Base-by-base conservation (phyloP, 495 filamentous ascomycete genomes). In the Oleoguttula mirabilis region DNA sequence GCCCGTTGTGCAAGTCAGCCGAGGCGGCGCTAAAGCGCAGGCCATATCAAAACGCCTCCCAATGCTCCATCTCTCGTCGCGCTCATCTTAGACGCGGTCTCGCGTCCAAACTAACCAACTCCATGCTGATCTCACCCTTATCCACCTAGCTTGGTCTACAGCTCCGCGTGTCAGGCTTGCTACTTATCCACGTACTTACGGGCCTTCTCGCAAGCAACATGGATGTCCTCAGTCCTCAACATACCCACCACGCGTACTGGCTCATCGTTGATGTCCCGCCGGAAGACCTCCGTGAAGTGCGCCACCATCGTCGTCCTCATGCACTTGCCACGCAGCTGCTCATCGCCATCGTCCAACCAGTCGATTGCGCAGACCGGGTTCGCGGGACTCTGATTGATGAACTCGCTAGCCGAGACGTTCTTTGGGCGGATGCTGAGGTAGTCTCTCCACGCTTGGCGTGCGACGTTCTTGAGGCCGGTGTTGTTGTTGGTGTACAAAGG, bases 401-500 rank as follows among this genome's bases (percentile, higher is more conserved):
- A 47, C 5, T 22, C 21, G 21, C 3, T 4, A 15, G 16, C 24
- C n/a, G 14, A 12, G 25, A 40, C 20, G 28, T 17, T 20, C 2
- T 21, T 10, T n/a, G 44, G 44, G 6, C 30, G 11, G 11, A 41
- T 3, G 5, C 36, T 40, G 30, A 21, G 34, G 37, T 40, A 34
- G 3, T 40, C 3, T 6, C 7, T 19, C 12, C 20, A 14, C 10
- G 10, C 5, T 1, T 6, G 3, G 4, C 6, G 14, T 8, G 4
- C n/a, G 3, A 19, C 17, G 2, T 35, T 24, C 24, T n/a, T 17
- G 2, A 47, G 21, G 21, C 44, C 44, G 7, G 17, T 35, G 37
- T 47, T 15, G 44, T 35, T 11, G 22, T 47, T 33, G 6, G 44
- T 47, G 30, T 47, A 47, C 8, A 47, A 40, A 5, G 36, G 21